phyloP scores from a whole-genome alignment of 306 rosid genomes.

The Neltuma alba region DNA sequence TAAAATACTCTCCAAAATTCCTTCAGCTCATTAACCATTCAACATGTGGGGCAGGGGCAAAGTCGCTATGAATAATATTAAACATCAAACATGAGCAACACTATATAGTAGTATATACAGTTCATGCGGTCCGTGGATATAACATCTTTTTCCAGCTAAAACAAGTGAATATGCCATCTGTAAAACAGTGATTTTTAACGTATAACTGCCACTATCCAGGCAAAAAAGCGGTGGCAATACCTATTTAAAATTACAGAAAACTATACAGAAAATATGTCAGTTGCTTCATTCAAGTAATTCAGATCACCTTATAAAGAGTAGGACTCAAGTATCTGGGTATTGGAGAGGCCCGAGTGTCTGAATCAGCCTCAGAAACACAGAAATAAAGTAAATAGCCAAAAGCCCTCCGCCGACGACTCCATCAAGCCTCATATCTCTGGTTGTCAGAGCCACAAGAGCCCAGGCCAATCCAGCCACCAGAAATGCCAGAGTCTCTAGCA shows the following conservation, averaged over 20 bases:
- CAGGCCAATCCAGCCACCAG: slow-evolving; percentile 50
- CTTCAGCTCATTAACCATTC: background rate
- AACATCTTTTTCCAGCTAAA: background rate
- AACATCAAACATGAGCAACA: background rate
- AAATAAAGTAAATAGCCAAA: slow-evolving; percentile 45
- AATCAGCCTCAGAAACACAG: slow-evolving; percentile 49
- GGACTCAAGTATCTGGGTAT: slow-evolving; percentile 18
- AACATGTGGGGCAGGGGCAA: slow-evolving; percentile 13
- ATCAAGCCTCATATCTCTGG: slow-evolving; percentile 53
- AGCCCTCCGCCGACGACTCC: slow-evolving; percentile 55
- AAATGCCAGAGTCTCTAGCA: slow-evolving; percentile 53
- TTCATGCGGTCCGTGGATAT: background rate
- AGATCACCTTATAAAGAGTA: slow-evolving; percentile 4
- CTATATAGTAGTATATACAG: background rate
- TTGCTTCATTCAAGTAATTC: background rate
- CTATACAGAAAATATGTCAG: slow-evolving; percentile 27
- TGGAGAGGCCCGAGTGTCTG: slow-evolving; percentile 50
- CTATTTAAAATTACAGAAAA: slow-evolving; percentile 1
- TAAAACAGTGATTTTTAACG: background rate
- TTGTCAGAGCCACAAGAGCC: slow-evolving; percentile 49
- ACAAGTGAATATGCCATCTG: background rate
- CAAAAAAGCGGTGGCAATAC: slow-evolving; percentile 29
- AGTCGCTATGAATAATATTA: background rate
- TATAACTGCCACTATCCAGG: background rate
- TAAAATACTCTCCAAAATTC: background rate